A percentile compares a stretch with the other conserved stretches of the same genome.
phyloP scores from a whole-genome alignment of 441 rosid genomes.

The Eugenia klotzschiana region DNA sequence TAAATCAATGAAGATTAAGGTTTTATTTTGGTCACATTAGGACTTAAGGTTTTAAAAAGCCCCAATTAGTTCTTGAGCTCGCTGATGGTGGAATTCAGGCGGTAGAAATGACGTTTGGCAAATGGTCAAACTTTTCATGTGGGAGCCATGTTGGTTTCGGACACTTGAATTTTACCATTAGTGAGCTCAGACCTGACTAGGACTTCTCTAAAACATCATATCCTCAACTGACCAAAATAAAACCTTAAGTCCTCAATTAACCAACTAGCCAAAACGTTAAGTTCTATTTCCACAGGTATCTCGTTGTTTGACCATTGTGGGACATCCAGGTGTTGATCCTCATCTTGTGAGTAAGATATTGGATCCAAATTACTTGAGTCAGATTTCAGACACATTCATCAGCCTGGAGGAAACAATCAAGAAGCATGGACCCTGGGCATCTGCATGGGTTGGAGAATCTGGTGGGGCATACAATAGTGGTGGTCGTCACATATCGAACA shows the following conservation, averaged over 20 bases:
- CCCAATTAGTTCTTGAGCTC: not conserved
- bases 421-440: conserved; percentile 70
- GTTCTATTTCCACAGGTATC: not conserved
- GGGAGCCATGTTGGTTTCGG: not conserved
- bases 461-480: conserved; percentile 98
- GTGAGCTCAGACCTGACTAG: not conserved
- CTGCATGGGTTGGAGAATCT: conserved; percentile 97
- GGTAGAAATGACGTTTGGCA: accelerated
- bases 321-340: conserved; percentile 55
- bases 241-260: not conserved
- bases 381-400: conserved; percentile 45
- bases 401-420: conserved; percentile 36
- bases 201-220: not conserved
- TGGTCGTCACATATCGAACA: conserved; percentile 63
- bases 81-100: not conserved
- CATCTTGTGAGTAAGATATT: conserved; percentile 54
- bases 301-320: not conserved
- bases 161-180: not conserved
- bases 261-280: not conserved
- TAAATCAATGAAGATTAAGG: not conserved
- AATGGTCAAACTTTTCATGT: not conserved
- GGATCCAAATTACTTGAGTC: conserved; percentile 56
- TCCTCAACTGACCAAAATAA: not conserved
- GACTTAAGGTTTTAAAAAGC: not conserved
- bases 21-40: not conserved